A percentile compares a stretch with the other conserved stretches of the same genome.
Evolutionary conservation across 1,284 basidiomycete genomes (phyloP).

Genomic region (Wolfiporia cocos): DNA sequence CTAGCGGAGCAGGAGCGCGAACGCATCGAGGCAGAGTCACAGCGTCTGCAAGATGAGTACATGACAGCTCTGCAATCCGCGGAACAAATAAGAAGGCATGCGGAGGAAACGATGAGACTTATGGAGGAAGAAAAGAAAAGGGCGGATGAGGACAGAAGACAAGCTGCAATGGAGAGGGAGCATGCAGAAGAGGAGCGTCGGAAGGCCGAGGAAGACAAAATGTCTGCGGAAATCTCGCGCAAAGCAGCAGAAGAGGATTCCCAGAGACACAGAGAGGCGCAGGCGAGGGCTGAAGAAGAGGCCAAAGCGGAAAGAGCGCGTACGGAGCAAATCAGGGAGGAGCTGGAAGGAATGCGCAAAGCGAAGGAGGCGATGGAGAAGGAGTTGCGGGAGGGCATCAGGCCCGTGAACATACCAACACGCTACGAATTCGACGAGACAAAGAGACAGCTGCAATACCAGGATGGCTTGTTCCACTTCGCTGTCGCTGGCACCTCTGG

Average conservation of each 20-base stretch:
- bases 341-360: not conserved
- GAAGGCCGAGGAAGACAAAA: not conserved
- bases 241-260: not conserved
- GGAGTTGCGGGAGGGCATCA: not conserved
- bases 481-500: constrained; percentile 3
- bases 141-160: not conserved
- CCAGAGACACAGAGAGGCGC: not conserved
- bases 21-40: not conserved
- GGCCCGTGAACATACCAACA: not conserved
- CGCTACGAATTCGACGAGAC: not conserved
- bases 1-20: not conserved
- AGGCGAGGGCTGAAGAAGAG: not conserved
- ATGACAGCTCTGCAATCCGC: no score
- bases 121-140: not conserved
- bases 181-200: not conserved
- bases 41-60: not conserved
- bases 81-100: no score
- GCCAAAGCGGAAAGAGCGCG: not conserved
- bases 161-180: not conserved
- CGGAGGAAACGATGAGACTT: not conserved
- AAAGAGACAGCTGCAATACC: not conserved
- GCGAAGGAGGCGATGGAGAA: not conserved
- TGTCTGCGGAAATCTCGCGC: not conserved
- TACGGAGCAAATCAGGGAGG: not conserved
- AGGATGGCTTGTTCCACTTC: constrained; percentile 3